phyloP scores from a whole-genome alignment of 495 filamentous ascomycete genomes.

The Bacidia gigantensis region DNA sequence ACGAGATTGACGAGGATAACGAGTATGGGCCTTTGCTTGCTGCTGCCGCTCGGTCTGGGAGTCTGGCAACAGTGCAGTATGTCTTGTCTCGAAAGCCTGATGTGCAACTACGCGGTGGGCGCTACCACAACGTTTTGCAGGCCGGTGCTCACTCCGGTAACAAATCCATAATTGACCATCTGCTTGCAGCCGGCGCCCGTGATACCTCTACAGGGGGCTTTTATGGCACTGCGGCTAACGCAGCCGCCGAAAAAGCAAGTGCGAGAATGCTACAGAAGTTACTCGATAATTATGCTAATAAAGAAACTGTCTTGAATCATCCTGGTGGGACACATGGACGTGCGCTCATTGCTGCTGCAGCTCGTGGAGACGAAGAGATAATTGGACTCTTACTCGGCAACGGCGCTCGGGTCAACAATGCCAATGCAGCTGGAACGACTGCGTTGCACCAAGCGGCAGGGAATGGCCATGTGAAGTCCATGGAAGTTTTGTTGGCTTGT shows the following conservation, averaged over 20 bases:
- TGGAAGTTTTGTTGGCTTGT: background rate
- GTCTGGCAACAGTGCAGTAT: background rate
- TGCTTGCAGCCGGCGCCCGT: conserved; percentile 17
- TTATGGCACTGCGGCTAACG: conserved; percentile 12
- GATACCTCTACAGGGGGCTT: conserved; percentile 20
- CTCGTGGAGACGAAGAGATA: conserved; percentile 4
- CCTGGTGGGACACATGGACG: conserved; percentile 14
- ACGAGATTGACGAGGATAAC: no score
- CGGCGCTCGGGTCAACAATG: background rate
- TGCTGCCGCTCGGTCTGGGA: background rate
- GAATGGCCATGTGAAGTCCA: background rate
- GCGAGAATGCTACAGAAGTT: conserved; percentile 2
- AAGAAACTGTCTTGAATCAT: conserved; percentile 12
- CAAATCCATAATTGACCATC: conserved; percentile 5
- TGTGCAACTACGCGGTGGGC: background rate
- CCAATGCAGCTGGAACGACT: background rate
- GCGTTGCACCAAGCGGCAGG: background rate
- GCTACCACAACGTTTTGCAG: conserved; percentile 5
- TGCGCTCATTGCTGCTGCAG: conserved; percentile 18
- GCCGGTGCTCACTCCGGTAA: conserved; percentile 8
- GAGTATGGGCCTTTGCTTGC: background rate
- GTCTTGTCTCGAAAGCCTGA: background rate
- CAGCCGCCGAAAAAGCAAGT: background rate
- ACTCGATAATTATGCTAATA: conserved; percentile 17
- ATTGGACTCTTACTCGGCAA: background rate